Conservation (phyloP, 2,329 filamentous ascomycete genomes). For the Arthrinium puccinioides region DNA sequence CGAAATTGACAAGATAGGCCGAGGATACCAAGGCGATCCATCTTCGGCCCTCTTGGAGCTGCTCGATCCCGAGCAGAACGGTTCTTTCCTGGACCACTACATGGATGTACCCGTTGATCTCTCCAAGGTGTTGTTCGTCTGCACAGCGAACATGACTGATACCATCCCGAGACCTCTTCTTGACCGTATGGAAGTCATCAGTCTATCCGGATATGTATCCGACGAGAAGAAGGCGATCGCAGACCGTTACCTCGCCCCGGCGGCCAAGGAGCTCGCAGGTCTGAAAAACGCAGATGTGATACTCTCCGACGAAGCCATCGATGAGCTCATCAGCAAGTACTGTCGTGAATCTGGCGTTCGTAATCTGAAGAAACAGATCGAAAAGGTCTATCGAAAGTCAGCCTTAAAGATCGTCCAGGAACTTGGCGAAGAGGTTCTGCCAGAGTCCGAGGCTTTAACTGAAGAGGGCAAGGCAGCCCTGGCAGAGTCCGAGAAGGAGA, state of each 20-base stretch:
- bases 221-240: constrained; percentile 99
- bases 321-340: constrained; percentile 97
- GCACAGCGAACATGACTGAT: constrained; percentile 97
- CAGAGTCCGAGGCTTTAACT: constrained; percentile 76
- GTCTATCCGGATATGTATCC: constrained; percentile 90
- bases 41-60: constrained; percentile 89
- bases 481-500: constrained; percentile 63
- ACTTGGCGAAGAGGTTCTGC: constrained; percentile 74
- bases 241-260: constrained; percentile 82
- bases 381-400: constrained; percentile 97
- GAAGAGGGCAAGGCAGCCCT: constrained; percentile 76
- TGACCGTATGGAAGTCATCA: constrained; percentile 96
- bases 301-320: constrained; percentile 80
- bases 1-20: constrained; percentile 96
- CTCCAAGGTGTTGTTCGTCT: constrained; percentile 96
- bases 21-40: constrained; percentile 93
- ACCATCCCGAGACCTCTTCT: constrained; percentile 91
- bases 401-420: constrained; percentile 96
- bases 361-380: constrained; percentile 98
- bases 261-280: constrained; percentile 89
- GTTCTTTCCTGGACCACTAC: constrained; percentile 95
- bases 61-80: constrained; percentile 95
- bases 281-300: constrained; percentile 85
- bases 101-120: constrained; percentile 97
- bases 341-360: constrained; percentile 95